Evolutionary conservation across 1,139 yeast species (phyloP).

Genomic region (Candida mesenterica): DNA sequence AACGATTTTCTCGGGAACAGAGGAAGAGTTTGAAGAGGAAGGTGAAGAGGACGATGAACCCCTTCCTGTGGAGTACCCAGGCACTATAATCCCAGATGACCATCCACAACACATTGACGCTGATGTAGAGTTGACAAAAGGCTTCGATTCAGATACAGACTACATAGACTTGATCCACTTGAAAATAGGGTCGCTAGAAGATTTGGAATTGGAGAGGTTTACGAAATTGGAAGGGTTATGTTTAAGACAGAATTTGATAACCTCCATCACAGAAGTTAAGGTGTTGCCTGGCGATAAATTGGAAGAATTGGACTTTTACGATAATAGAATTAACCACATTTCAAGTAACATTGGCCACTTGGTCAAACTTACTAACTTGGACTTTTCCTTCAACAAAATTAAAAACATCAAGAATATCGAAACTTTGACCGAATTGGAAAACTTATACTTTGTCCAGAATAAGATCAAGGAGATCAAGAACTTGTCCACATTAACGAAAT

Average conservation of each 20-base stretch:
- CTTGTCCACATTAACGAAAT: conserved; percentile 53
- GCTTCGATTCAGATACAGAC: conserved; percentile 59
- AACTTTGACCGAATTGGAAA: conserved; percentile 57
- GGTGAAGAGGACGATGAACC: conserved; percentile 30
- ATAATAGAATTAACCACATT: conserved; percentile 86
- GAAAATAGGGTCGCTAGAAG: conserved; percentile 68
- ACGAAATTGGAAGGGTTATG: conserved; percentile 58
- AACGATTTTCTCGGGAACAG: conserved; percentile 13
- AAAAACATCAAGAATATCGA: conserved; percentile 82
- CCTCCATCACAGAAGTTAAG: conserved; percentile 69
- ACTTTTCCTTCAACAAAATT: conserved; percentile 87
- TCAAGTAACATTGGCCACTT: conserved; percentile 65
- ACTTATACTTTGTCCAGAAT: conserved; percentile 85
- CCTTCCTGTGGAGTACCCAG: conserved; percentile 41
- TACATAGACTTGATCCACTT: conserved; percentile 77
- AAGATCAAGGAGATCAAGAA: conserved; percentile 73
- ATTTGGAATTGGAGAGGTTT: conserved; percentile 61
- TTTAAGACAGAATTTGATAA: conserved; percentile 80
- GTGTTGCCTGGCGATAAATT: conserved; percentile 51
- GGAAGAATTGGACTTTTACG: conserved; percentile 86
- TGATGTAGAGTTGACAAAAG: conserved; percentile 60
- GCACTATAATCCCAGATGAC: conserved; percentile 56
- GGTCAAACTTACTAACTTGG: conserved; percentile 58
- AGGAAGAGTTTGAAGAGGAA: conserved; percentile 24
- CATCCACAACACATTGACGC: conserved; percentile 46